These are phyloP conservation scores for Eucalyptus pauciflora DNA, from an alignment of 345 rosid species.

Conservation along the genomic window DNA sequence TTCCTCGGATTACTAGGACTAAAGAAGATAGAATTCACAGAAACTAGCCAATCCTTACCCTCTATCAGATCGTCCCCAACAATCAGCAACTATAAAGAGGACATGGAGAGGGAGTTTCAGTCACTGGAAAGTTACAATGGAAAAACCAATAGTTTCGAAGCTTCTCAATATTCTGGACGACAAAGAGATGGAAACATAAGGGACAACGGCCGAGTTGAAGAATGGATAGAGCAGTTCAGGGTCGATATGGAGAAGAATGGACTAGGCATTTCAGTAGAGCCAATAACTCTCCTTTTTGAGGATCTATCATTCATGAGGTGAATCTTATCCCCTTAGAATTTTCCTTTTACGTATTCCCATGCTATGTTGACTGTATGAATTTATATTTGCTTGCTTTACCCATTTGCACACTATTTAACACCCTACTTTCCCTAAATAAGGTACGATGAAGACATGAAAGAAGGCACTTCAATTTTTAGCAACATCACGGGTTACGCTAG, in stretches of 20 bases:
- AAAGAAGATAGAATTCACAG: slow-evolving; percentile 9
- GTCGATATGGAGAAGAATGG: slow-evolving; percentile 1
- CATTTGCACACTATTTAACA: neutral
- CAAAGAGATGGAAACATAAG: neutral
- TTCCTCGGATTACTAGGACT: slow-evolving; percentile 8
- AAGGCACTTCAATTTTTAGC: slow-evolving; percentile 3
- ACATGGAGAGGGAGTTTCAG: neutral
- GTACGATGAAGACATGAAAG: neutral
- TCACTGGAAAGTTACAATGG: neutral
- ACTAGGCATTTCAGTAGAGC: slow-evolving; percentile 11
- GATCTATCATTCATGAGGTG: slow-evolving; percentile 17
- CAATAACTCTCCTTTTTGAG: slow-evolving; percentile 7
- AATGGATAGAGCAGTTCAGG: neutral
- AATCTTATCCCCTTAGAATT: neutral
- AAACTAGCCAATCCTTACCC: slow-evolving; percentile 9
- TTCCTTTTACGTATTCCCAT: neutral
- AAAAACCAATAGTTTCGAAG: neutral
- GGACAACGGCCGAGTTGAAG: neutral
- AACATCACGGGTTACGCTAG: slow-evolving; percentile 7
- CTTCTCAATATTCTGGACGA: neutral
- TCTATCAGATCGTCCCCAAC: neutral
- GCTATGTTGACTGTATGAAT: neutral
- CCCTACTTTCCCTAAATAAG: neutral
- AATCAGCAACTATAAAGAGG: neutral
- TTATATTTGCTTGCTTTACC: neutral